Conservation (phyloP, 345 rosid genomes). For the Carallia brachiata region DNA sequence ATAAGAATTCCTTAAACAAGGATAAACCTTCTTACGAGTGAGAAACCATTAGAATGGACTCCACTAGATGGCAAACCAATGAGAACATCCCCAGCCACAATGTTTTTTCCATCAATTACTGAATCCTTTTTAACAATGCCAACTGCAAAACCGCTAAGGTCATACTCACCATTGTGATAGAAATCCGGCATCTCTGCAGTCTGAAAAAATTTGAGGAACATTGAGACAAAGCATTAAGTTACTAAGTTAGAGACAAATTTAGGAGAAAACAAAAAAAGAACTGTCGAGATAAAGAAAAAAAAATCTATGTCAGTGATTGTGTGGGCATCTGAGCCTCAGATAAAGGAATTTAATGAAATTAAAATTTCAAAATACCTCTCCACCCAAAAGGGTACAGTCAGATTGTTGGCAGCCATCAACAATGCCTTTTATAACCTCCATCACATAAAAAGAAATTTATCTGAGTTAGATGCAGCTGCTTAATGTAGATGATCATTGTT, state of each 20-base stretch:
- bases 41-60: conserved; percentile 93
- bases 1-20: not conserved
- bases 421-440: conserved; percentile 87
- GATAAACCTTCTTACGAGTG: conserved; percentile 72
- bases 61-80: conserved; percentile 93
- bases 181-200: conserved; percentile 98
- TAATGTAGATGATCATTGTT: too few species aligned
- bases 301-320: too few species aligned
- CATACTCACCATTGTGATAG: conserved; percentile 79
- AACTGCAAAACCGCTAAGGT: conserved; percentile 91
- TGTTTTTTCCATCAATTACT: conserved; percentile 75
- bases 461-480: not conserved
- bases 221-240: not conserved
- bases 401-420: conserved; percentile 88
- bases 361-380: conserved; percentile 57
- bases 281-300: too few species aligned
- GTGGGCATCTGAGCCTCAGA: not conserved
- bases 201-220: conserved; percentile 32
- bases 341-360: not conserved
- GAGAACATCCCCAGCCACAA: conserved; percentile 68
- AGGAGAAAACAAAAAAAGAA: too few species aligned
- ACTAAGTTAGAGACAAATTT: too few species aligned
- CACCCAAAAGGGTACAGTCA: conserved; percentile 81
- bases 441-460: not conserved
- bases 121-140: conserved; percentile 80